A percentile compares a stretch with the other conserved stretches of the same genome.
phyloP scores from a whole-genome alignment of 305 asterid genomes.

The Stenogyne calaminthoides region DNA sequence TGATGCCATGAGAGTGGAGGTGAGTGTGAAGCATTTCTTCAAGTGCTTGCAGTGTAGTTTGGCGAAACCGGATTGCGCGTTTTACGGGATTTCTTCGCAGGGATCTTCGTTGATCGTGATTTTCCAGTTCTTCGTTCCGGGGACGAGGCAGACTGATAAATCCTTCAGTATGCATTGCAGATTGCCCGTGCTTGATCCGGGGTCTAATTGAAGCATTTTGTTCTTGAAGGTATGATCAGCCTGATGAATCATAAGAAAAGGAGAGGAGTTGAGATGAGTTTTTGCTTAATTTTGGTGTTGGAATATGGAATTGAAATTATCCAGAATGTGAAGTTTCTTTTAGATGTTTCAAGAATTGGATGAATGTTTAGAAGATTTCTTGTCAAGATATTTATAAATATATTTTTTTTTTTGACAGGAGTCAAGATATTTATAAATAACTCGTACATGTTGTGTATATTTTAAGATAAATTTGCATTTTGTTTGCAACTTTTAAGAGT shows the following conservation, averaged over 20 bases:
- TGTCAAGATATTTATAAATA: too few species aligned
- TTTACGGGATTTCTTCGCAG: slow-evolving; percentile 69
- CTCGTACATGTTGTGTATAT: too few species aligned
- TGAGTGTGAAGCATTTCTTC: slow-evolving; percentile 82
- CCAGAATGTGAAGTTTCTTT: background rate
- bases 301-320: background rate
- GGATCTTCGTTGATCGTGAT: slow-evolving; percentile 78
- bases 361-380: background rate
- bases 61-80: slow-evolving; percentile 86
- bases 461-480: too few species aligned
- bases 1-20: slow-evolving; percentile 82
- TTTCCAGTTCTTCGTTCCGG: slow-evolving; percentile 89
- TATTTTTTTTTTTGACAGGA: too few species aligned
- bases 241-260: background rate
- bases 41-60: slow-evolving; percentile 76
- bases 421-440: too few species aligned
- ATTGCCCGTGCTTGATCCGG: slow-evolving; percentile 94
- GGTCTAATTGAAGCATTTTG: slow-evolving; percentile 48
- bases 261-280: background rate
- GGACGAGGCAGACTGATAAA: slow-evolving; percentile 78
- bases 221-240: background rate
- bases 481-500: too few species aligned
- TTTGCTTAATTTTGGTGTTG: background rate
- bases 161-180: slow-evolving; percentile 83
- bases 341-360: background rate